Conservation (phyloP, 768 basidiomycete genomes). For the Boletus vermiculosoides region DNA sequence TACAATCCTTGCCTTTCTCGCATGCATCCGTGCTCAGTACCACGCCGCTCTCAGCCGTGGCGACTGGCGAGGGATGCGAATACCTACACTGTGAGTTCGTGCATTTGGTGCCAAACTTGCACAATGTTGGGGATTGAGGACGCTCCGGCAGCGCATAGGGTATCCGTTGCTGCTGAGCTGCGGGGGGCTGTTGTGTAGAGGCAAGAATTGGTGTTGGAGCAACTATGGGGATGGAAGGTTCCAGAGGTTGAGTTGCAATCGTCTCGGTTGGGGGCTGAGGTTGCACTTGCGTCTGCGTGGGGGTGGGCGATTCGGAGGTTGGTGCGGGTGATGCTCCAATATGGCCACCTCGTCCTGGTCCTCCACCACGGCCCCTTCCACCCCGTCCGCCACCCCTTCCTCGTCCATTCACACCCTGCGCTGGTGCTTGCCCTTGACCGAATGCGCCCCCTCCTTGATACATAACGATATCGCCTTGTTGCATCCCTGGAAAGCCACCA, state of each 20-base stretch:
- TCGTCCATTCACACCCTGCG: slow-evolving; percentile 33
- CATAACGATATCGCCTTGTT: slow-evolving; percentile 51
- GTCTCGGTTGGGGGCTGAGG: slow-evolving; percentile 18
- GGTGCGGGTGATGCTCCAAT: slow-evolving; percentile 24
- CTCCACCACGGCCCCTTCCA: slow-evolving; percentile 45
- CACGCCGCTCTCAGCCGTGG: slow-evolving; percentile 90
- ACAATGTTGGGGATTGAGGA: slow-evolving; percentile 85
- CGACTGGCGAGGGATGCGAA: slow-evolving; percentile 96
- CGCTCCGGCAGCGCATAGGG: slow-evolving; percentile 68
- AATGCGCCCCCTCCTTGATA: slow-evolving; percentile 32
- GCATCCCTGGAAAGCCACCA: slow-evolving; percentile 60
- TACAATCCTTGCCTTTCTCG: slow-evolving; percentile 83
- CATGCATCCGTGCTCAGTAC: slow-evolving; percentile 94
- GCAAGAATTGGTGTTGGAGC: slow-evolving; percentile 30
- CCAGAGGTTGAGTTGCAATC: slow-evolving; percentile 4
- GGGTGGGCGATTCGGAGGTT: slow-evolving; percentile 16
- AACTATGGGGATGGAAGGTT: slow-evolving; percentile 17
- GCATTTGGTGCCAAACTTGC: slow-evolving; percentile 92
- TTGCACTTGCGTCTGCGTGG: slow-evolving; percentile 22
- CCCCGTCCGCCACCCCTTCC: slow-evolving; percentile 49
- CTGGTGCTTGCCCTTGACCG: slow-evolving; percentile 16
- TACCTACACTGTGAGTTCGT: slow-evolving; percentile 86
- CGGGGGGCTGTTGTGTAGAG: slow-evolving; percentile 14
- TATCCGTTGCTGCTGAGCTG: slow-evolving; percentile 33
- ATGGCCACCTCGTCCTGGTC: slow-evolving; percentile 43